phyloP scores from a whole-genome alignment of 73 alveolate genomes.

The Blepharisma stoltei region DNA sequence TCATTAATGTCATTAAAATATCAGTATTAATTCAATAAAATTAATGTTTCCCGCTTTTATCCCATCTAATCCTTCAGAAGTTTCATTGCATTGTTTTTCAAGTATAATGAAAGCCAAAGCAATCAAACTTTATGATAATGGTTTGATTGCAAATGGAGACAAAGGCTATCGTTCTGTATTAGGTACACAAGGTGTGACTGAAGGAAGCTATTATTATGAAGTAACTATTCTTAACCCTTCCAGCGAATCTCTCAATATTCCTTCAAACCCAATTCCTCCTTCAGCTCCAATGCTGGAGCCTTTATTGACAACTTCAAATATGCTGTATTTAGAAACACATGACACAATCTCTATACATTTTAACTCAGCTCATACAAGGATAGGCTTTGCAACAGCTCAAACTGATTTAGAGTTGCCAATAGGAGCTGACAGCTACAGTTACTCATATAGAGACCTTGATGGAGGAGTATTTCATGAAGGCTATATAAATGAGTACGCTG shows the following conservation, averaged over 20 bases:
- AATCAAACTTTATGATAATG: conserved; percentile 18
- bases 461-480: conserved; percentile 24
- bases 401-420: conserved; percentile 12
- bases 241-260: conserved; percentile 12
- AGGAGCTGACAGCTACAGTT: conserved; percentile 4
- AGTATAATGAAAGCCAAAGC: background rate
- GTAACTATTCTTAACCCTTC: conserved; percentile 27
- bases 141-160: conserved; percentile 29
- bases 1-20: no score
- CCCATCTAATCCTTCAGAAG: background rate
- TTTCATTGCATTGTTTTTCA: background rate
- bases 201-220: conserved; percentile 29
- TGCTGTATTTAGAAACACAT: background rate
- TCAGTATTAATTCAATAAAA: no score
- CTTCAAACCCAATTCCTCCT: background rate
- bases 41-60: no score
- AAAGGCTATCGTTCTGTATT: conserved; percentile 29
- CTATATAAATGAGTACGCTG: background rate
- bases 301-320: background rate
- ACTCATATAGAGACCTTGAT: conserved; percentile 22
- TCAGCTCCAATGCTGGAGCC: conserved; percentile 29
- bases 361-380: conserved; percentile 27
- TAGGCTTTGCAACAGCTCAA: conserved; percentile 23
- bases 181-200: conserved; percentile 15
- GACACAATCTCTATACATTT: background rate